Base-by-base conservation (phyloP, 2,329 filamentous ascomycete genomes). In the Calonectria hawksworthii region DNA sequence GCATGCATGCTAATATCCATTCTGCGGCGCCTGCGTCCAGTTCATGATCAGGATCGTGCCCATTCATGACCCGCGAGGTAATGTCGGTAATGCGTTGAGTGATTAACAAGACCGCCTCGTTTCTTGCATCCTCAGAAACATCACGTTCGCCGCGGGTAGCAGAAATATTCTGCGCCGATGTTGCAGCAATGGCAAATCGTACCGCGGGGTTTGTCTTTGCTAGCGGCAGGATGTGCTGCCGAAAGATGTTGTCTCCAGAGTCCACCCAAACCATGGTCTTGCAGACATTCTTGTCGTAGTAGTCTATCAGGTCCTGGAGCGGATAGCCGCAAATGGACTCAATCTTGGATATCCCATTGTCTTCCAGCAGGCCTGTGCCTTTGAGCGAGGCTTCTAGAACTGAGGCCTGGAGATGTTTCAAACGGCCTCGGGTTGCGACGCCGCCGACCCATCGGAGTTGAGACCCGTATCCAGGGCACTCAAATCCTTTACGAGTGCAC, bases 1-100 rank as follows among this genome's bases (percentile, higher is more conserved):
- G 63, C 63, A 66, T 66, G 5, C 41, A 66, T 23, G 63, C 44
- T 4, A 51, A 16, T 50, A 66, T 50, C 63, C 63, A 66, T 26
- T 66, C 63, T 2, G 63, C 63, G 8, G 26, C 63, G 21, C 30
- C 26, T 9, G 28, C 44, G 26, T 66, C 63, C 5, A 66, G 18
- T 16, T 30, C 28, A 8, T 26, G 13, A 7, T 34, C 63, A 18
- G 18, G 61, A 14, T 66, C 38, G 5, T 38, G 56, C 34, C 56
- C 56, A 5, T 61, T 41, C 56, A 61, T 61, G 36, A 38, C 34
- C 4, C 36, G 56, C 4, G 34, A 41, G n/a, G 56, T 61, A 8
- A 61, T 38, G n/a, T 26, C 23, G 34, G 36, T 61, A 2, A 61
- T 61, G n/a, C 23, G 56, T 23, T 10, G 34, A 16, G 56, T 28